Base-by-base conservation (phyloP, 371 early-diverging fungal genomes). In the Polyrhizophydium stewartii region DNA sequence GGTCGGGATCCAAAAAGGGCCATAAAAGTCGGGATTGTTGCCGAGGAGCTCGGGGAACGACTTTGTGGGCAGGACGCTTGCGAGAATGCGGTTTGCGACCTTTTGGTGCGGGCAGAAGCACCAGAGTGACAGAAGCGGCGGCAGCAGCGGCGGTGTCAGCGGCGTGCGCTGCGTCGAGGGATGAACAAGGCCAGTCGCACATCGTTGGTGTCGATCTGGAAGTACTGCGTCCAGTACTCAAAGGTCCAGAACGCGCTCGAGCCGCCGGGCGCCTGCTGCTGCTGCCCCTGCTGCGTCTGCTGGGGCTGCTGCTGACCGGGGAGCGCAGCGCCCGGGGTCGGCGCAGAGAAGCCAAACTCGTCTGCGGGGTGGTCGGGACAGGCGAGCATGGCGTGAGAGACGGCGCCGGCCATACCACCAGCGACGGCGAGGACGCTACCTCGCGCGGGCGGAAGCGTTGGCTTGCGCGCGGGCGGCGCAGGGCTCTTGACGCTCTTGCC, bases 1-100 rank as follows among this genome's bases (percentile, higher is more conserved):
- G 0, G 96, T 96, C 1, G 95, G 73, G 51, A 97, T 89, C 97
- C 97, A 97, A 72, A 96, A 94, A 0, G 97, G 96, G 24, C 21
- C 28, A 77, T 89, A 92, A 33, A 92, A 75, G 62, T 92, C 92
- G 0, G 87, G 87, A 60, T 88, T 88, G 9, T 58, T 56, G 37
- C 71, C 68, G 41, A 88, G 66, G 19, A 76, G 65, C 3, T 82
- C 78, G 59, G 75, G 25, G 71, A 87, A 85, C 52, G 66, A 66
- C 31, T 70, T 72, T 47, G 72, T 68, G 16, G 86, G 85, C 28
- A 81, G 37, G 17, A 76, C 56, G 55, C 78, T 78, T 5, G 77
- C 76, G 30, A 81, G 38, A 19, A 82, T 79, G 38, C 87, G 65
- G 56, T 75, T 74, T 50, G 63, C 66, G 22, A 90, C 89, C 77